phyloP scores from a whole-genome alignment of 139 green algal species.

The Protoeuglena noctilucae region DNA sequence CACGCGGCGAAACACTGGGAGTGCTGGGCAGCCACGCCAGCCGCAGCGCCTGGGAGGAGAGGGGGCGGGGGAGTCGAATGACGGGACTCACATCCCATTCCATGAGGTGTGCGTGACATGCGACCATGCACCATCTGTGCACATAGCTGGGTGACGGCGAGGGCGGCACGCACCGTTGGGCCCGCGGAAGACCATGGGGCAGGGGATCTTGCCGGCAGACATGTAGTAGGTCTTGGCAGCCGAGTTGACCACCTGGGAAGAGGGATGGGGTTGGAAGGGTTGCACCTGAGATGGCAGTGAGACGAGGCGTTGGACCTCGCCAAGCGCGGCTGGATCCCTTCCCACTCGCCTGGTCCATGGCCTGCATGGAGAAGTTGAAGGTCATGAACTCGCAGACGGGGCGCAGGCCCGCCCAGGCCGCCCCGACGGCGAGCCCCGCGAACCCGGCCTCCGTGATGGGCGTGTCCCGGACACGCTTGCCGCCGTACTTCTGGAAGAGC shows the following conservation, averaged over 20 bases:
- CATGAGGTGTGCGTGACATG: no score
- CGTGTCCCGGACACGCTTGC: constrained; percentile 85
- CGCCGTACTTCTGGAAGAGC: constrained; percentile 86
- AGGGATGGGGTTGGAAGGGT: no score
- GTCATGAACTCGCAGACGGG: constrained; percentile 99
- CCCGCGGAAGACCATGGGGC: constrained; percentile 92
- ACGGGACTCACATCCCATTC: no score
- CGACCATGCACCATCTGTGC: no score
- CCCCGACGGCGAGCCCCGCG: constrained; percentile 82
- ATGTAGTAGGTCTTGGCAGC: constrained; percentile 98
- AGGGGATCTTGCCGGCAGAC: constrained; percentile 81
- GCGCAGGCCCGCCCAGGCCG: constrained; percentile 74
- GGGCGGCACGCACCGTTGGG: no score
- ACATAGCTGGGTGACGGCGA: no score
- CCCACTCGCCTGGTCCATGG: constrained; percentile 86
- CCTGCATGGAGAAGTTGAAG: constrained; percentile 97
- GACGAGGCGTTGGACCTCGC: no score
- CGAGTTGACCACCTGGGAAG: constrained; percentile 98
- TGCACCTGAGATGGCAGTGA: no score
- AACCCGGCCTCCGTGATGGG: constrained; percentile 99
- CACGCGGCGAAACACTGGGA: constrained; percentile 96
- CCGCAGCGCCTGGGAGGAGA: no score
- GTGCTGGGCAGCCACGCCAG: constrained; percentile 92
- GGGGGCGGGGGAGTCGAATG: no score
- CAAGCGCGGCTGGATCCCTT: no score